These are phyloP conservation scores for Meripilus lineatus DNA, from an alignment of 1,284 basidiomycete genomes.

Conservation along the genomic window DNA sequence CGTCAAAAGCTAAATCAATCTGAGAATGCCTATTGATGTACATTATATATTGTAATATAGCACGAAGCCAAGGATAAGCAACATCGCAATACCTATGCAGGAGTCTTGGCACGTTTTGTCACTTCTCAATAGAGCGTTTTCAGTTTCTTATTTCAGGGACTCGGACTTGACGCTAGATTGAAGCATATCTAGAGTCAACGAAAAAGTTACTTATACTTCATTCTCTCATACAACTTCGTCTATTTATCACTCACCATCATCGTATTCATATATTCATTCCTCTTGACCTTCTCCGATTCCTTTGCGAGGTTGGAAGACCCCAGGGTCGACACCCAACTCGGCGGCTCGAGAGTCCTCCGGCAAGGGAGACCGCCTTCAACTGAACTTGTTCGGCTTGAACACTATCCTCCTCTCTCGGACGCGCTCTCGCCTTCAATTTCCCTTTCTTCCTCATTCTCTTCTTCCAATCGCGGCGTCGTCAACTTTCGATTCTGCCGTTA, in stretches of 20 bases:
- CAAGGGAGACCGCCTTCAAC: conserved; percentile 49
- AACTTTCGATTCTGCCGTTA: conserved; percentile 35
- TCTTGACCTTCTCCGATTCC: conserved; percentile 63
- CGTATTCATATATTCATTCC: conserved; percentile 88
- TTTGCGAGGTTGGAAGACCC: conserved; percentile 81
- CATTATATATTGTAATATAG: no score
- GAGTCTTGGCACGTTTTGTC: no score
- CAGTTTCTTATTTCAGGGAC: no score
- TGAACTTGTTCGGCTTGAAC: conserved; percentile 15
- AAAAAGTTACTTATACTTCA: conserved; percentile 91
- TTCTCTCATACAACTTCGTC: conserved; percentile 92
- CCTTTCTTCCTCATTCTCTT: conserved; percentile 15
- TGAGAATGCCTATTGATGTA: no score
- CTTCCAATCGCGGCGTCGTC: conserved; percentile 33
- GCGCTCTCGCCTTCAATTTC: conserved; percentile 20
- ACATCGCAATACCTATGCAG: no score
- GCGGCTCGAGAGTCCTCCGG: conserved; percentile 75
- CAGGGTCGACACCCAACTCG: conserved; percentile 87
- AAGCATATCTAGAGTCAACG: no score
- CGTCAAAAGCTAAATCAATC: no score
- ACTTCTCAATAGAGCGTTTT: no score
- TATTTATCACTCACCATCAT: conserved; percentile 99
- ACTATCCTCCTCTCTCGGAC: conserved; percentile 30
- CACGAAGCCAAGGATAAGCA: no score
- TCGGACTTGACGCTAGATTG: no score